Evolutionary conservation across 2,329 filamentous ascomycete genomes (phyloP).

Genomic region (Aschersonia sp.): DNA sequence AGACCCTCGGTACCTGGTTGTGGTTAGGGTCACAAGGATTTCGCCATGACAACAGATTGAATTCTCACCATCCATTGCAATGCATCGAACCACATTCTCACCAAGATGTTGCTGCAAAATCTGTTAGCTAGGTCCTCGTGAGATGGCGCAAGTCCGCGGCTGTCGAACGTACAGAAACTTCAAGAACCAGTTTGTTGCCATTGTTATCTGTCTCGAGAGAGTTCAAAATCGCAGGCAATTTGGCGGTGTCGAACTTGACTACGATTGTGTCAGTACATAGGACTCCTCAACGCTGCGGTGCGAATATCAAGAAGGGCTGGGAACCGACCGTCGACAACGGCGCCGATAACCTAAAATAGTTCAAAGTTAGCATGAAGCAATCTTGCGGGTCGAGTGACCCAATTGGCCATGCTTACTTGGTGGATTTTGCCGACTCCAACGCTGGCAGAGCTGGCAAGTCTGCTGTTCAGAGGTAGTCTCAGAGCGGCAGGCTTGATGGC

Average conservation of each 20-base stretch:
- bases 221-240: constrained; percentile 95
- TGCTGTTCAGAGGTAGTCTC: constrained; percentile 39
- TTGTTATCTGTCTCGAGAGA: constrained; percentile 84
- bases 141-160: constrained; percentile 1
- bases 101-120: constrained; percentile 83
- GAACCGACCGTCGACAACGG: constrained; percentile 88
- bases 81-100: constrained; percentile 97
- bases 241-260: constrained; percentile 95
- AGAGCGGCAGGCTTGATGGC: constrained; percentile 41
- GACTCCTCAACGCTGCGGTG: background rate
- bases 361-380: background rate
- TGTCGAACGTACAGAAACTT: constrained; percentile 66
- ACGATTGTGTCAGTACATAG: constrained; percentile 16
- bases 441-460: constrained; percentile 43
- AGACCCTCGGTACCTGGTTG: constrained; percentile 91
- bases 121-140: constrained; percentile 19
- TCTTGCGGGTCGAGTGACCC: background rate
- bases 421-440: constrained; percentile 54
- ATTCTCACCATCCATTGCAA: constrained; percentile 93
- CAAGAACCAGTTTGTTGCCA: constrained; percentile 86
- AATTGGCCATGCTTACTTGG: constrained; percentile 47
- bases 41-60: background rate
- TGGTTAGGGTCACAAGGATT: too few species aligned
- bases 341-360: constrained; percentile 75
- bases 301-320: background rate